Evolutionary conservation across 768 basidiomycete genomes (phyloP), one percentile per base, ranked within the genome.

Genomic region (Dioszegia hungarica): DNA sequence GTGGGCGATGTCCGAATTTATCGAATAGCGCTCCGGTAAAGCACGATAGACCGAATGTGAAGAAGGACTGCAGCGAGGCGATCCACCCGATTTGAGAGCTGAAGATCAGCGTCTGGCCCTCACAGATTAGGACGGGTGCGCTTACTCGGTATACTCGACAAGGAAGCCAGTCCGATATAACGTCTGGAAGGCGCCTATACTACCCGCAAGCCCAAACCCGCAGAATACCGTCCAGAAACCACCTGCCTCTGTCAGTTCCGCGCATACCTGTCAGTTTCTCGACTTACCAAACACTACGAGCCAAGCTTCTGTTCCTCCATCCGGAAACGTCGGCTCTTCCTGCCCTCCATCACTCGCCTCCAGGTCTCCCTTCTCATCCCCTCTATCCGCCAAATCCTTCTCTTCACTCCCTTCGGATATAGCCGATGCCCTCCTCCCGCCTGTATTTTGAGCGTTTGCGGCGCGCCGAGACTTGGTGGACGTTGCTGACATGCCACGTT

Each of bases 1-100:
- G 36, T 17, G 56, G 52, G 43, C 41, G 33, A 37, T 64, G 63
- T 3, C 63, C 63, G 38, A 56, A 61, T 46, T 50, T 37, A 36
- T 64, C 63, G 39, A 64, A 64, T 22, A 64, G 49, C 6, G 60
- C 40, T 2, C 63, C 63, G 34, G 59, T 58, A 46, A 64, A 39
- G 45, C 54, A 34, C 14, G 56, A 56, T 15, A 56, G 33, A 25
- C 33, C 50, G 57, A 64, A 64, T 14, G 53, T 60, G 1, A 59
- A 28, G 46, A 64, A 61, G 12, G 52, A 49, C 41, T 64, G 62
- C 22, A 51, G 48, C 15, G 19, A 50, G 53, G 50, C 59, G 24
- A 64, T 60, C 62, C 62, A 64, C 11, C 59, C 62, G 15, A 64
- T 55, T 43, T 46, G 44, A 22, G 8, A 33, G 31, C 31, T 33